These are phyloP conservation scores for Omphalotus olearius DNA, from an alignment of 1,284 basidiomycete species.

Conservation along the genomic window DNA sequence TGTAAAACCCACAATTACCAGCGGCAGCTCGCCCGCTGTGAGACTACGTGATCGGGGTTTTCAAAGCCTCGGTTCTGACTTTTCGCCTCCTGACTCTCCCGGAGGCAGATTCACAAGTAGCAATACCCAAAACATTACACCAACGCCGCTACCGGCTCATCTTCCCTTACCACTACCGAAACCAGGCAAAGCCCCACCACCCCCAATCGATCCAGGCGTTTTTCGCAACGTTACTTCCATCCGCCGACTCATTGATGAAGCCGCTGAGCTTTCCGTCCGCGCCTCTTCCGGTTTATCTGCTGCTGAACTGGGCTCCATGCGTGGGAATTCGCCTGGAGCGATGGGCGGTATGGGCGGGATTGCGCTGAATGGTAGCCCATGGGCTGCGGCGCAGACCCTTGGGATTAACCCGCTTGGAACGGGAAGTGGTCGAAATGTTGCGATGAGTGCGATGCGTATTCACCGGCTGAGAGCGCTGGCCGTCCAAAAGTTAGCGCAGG, in stretches of 20 bases:
- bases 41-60: constrained; percentile 42
- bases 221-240: constrained; percentile 71
- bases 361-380: constrained; percentile 37
- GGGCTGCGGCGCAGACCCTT: constrained; percentile 56
- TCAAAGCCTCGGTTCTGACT: constrained; percentile 32
- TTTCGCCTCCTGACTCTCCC: constrained; percentile 41
- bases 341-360: constrained; percentile 21
- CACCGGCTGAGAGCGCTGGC: constrained; percentile 73
- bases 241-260: constrained; percentile 77
- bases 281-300: constrained; percentile 76
- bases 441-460: constrained; percentile 79
- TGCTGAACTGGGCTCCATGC: constrained; percentile 62
- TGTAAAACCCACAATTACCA: constrained; percentile 19
- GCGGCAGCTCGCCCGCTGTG: constrained; percentile 28
- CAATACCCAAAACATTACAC: constrained; percentile 24
- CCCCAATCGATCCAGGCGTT: constrained; percentile 81
- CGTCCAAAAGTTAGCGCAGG: constrained; percentile 77
- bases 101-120: constrained; percentile 17
- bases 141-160: constrained; percentile 35
- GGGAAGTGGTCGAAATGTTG: constrained; percentile 61
- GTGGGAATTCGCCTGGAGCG: constrained; percentile 28
- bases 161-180: constrained; percentile 46
- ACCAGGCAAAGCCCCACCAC: constrained; percentile 64
- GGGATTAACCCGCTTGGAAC: constrained; percentile 51
- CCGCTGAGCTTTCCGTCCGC: constrained; percentile 75